A percentile compares a stretch with the other conserved stretches of the same genome.
phyloP scores from a whole-genome alignment of 495 filamentous ascomycete genomes.

The Aspergillus affinis region DNA sequence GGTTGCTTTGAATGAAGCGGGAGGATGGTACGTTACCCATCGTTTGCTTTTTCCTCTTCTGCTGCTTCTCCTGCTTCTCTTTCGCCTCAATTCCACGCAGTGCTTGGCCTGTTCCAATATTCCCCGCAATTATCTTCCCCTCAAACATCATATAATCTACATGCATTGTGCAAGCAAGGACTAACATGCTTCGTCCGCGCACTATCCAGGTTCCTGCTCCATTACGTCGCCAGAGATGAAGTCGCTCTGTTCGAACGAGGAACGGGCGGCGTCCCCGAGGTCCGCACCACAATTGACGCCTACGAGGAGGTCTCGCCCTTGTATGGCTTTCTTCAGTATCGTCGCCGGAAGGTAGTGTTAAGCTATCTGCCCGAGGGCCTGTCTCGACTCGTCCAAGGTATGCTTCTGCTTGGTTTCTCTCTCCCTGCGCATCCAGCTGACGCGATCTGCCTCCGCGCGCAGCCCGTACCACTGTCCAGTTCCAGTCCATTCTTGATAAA shows the following conservation, averaged over 20 bases:
- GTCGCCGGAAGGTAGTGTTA: constrained; percentile 85
- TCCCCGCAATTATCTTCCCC: background rate
- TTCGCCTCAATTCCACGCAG: background rate
- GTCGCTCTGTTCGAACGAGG: constrained; percentile 77
- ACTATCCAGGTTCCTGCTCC: constrained; percentile 79
- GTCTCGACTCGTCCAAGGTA: constrained; percentile 89
- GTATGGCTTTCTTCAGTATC: constrained; percentile 88
- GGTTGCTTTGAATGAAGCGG: constrained; percentile 73
- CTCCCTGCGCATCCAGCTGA: constrained; percentile 9
- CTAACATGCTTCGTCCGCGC: background rate
- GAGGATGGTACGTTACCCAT: constrained; percentile 81
- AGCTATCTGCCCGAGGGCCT: constrained; percentile 90
- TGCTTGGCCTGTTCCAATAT: no score
- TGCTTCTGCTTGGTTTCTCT: constrained; percentile 20
- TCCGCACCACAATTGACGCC: constrained; percentile 70
- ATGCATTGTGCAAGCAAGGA: no score
- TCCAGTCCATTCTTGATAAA: constrained; percentile 78
- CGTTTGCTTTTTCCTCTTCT: background rate
- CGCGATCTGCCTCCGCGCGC: constrained; percentile 1
- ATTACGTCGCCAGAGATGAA: constrained; percentile 87
- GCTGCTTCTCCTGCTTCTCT: background rate
- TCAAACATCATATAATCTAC: no score
- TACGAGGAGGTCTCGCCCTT: constrained; percentile 84
- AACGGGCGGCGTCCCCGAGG: constrained; percentile 79
- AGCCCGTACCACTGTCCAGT: constrained; percentile 96